Base-by-base conservation (phyloP, 1,284 basidiomycete genomes). In the Cystobasidiaceae sp. region DNA sequence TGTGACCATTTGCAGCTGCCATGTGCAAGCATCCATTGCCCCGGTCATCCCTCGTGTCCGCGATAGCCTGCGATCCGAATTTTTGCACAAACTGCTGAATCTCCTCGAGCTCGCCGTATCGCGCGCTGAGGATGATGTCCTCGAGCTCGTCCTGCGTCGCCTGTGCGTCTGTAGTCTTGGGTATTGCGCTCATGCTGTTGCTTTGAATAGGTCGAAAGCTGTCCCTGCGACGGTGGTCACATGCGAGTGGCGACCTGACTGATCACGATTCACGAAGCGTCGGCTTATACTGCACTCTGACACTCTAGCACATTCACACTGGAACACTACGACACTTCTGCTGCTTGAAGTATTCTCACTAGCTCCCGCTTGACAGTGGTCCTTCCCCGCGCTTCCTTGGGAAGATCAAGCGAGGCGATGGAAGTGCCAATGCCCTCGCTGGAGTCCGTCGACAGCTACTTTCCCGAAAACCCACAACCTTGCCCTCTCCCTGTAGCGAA, bases 401-500 rank as follows among this genome's bases (percentile, higher is more conserved):
- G n/a, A n/a, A n/a, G n/a, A n/a, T n/a, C n/a, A n/a, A n/a, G n/a
- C n/a, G n/a, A n/a, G n/a, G n/a, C n/a, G n/a, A 64, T 64, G 61
- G 61, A 64, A 30, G 32, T 41, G 1, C 49, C 61, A 15, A 51
- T 64, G 46, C 61, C 51, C 23, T 32, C 52, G 9, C 46, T 54
- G 7, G 17, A 41, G 6, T 39, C 33, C 17, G 61, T 64, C 4
- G 61, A 64, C 43, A 23, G 19, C 41, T 64, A 64, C 43, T 64
- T 64, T 25, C 61, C 61, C 2, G 28, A 33, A 2, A 27, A 56
- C 19, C 52, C 61, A 5, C 4, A 44, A 15, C 51, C 51, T 28
- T 44, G 79, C 3, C 68, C 77, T 1, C 73, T 82, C 2, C 87
- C 87, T 0, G 82, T 83, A 0, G 59, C 77, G 0, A 83, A 87